These are phyloP conservation scores for Rhododendron henanense DNA, from an alignment of 148 eudicot genomes.

Conservation along the genomic window DNA sequence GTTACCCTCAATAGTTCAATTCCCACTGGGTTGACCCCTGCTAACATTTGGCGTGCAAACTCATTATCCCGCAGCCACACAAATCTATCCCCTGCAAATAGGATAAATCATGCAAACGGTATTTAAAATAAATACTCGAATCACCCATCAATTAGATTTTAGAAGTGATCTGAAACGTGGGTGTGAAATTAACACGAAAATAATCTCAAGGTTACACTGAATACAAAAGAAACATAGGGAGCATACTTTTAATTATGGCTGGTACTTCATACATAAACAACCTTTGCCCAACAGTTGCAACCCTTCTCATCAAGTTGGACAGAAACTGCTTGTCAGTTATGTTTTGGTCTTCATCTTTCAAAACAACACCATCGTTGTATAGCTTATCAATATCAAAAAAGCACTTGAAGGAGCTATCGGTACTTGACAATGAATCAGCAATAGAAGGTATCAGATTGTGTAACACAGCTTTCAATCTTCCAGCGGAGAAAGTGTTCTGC, in stretches of 20 bases:
- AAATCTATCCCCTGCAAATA: slow-evolving; percentile 63
- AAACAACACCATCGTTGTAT: slow-evolving; percentile 56
- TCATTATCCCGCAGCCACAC: slow-evolving; percentile 82
- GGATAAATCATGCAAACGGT: background rate
- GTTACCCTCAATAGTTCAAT: slow-evolving; percentile 71
- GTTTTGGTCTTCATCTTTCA: slow-evolving; percentile 41
- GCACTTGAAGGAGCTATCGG: slow-evolving; percentile 61
- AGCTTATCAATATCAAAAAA: slow-evolving; percentile 81
- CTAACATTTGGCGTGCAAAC: slow-evolving; percentile 76
- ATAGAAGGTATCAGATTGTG: slow-evolving; percentile 82
- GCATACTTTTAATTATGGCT: slow-evolving; percentile 61
- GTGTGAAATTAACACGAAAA: background rate
- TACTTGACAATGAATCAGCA: slow-evolving; percentile 46
- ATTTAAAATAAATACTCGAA: background rate
- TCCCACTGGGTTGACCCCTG: slow-evolving; percentile 92
- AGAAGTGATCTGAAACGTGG: background rate
- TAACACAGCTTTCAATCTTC: slow-evolving; percentile 69
- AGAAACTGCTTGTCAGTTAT: slow-evolving; percentile 17
- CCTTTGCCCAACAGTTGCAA: slow-evolving; percentile 39
- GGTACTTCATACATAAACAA: slow-evolving; percentile 75
- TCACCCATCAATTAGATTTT: background rate
- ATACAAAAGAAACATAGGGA: slow-evolving; percentile 6
- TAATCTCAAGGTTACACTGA: background rate
- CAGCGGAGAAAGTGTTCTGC: slow-evolving; percentile 62
- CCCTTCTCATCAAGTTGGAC: slow-evolving; percentile 23